A percentile compares a stretch with the other conserved stretches of the same genome.
Evolutionary conservation across 1,284 basidiomycete species (phyloP).

Genomic region (Pseudozyma hubeiensis): DNA sequence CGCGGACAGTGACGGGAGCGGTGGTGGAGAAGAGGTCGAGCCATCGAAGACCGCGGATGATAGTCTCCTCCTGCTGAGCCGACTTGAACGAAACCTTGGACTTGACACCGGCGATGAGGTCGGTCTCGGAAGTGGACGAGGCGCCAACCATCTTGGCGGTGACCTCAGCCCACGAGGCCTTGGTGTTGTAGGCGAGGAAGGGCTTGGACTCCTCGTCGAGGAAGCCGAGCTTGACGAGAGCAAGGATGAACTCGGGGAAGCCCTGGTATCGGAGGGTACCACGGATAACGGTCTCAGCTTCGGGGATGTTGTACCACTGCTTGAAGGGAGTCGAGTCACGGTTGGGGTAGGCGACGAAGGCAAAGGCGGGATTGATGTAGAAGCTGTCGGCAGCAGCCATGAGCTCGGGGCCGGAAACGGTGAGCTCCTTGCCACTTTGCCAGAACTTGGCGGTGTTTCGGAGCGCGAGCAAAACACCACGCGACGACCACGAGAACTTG

Average conservation of each 20-base stretch:
- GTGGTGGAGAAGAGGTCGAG: slow-evolving; percentile 85
- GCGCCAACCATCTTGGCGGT: slow-evolving; percentile 83
- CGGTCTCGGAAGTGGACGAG: slow-evolving; percentile 74
- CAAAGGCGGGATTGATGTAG: slow-evolving; percentile 94
- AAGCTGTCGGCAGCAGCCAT: slow-evolving; percentile 81
- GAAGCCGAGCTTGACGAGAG: slow-evolving; percentile 89
- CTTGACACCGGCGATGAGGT: slow-evolving; percentile 56
- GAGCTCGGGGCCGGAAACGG: slow-evolving; percentile 63
- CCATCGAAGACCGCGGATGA: slow-evolving; percentile 76
- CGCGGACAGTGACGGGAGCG: slow-evolving; percentile 70
- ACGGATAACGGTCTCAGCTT: slow-evolving; percentile 90
- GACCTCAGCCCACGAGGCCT: slow-evolving; percentile 74
- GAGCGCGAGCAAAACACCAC: slow-evolving; percentile 93
- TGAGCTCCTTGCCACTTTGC: slow-evolving; percentile 58
- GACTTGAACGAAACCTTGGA: slow-evolving; percentile 55
- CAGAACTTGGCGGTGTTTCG: slow-evolving; percentile 87
- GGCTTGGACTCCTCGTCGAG: slow-evolving; percentile 81
- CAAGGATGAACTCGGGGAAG: slow-evolving; percentile 95
- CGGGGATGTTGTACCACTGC: slow-evolving; percentile 86
- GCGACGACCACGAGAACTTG: slow-evolving; percentile 99
- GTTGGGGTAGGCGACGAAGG: slow-evolving; percentile 98
- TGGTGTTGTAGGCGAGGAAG: slow-evolving; percentile 72
- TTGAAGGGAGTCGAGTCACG: slow-evolving; percentile 91
- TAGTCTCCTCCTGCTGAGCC: slow-evolving; percentile 54
- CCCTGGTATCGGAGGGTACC: slow-evolving; percentile 97